These are phyloP conservation scores for Sporobolomyces phaffii DNA, from an alignment of 768 basidiomycete genomes.

Conservation along the genomic window DNA sequence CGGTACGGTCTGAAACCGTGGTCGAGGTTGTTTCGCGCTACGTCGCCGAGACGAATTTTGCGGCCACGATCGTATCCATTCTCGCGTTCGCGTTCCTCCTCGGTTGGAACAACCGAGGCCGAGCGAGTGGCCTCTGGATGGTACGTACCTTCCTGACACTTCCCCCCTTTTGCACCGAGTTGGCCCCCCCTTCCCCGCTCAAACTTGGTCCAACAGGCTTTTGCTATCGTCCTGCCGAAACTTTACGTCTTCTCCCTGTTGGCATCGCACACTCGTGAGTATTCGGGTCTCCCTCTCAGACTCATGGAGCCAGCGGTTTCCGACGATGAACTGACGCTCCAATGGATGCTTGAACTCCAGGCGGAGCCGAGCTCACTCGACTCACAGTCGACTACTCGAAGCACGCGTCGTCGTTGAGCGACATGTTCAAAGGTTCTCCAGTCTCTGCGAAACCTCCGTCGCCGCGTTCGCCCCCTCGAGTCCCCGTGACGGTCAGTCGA, in stretches of 20 bases:
- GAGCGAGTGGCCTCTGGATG: slow-evolving; percentile 1
- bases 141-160: neutral
- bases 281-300: neutral
- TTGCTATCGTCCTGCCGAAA: slow-evolving; percentile 21
- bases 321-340: no score
- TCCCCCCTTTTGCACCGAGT: no score
- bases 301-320: no score
- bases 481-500: neutral
- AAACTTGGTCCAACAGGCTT: slow-evolving; percentile 1
- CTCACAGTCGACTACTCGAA: neutral
- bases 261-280: slow-evolving; percentile 10
- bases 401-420: slow-evolving; percentile 8
- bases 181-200: no score
- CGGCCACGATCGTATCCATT: neutral
- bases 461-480: no score
- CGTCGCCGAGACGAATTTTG: neutral
- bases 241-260: slow-evolving; percentile 19
- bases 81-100: slow-evolving; percentile 11
- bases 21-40: neutral
- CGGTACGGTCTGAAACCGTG: neutral
- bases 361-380: neutral
- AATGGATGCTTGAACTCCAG: no score
- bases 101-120: slow-evolving; percentile 5
- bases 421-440: slow-evolving; percentile 24
- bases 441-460: neutral